Evolutionary conservation across 495 filamentous ascomycete species (phyloP).

Genomic region (Pyrenula massariospora): DNA sequence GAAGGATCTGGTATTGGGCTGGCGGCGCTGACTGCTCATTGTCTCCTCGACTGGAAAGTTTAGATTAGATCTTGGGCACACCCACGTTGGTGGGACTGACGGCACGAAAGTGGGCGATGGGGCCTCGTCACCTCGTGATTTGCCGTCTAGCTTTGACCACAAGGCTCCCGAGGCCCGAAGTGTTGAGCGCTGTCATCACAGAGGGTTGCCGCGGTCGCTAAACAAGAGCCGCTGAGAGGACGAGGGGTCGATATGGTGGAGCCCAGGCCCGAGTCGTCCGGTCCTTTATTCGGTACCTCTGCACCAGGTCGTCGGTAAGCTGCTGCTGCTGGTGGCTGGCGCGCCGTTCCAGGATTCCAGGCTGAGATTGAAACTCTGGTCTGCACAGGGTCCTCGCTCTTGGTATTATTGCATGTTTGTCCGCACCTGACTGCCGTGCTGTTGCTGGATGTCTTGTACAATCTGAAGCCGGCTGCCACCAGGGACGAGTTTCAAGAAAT

Average conservation of each 20-base stretch:
- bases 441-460: too few relatives aligned
- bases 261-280: neutral
- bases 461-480: neutral
- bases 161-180: neutral
- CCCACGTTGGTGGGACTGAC: neutral
- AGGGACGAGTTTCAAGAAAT: neutral
- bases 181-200: neutral
- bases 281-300: neutral
- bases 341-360: too few relatives aligned
- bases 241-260: neutral
- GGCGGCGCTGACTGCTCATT: neutral
- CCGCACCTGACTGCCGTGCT: too few relatives aligned
- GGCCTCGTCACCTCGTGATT: neutral
- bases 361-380: neutral
- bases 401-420: neutral
- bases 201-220: neutral
- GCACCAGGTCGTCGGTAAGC: neutral
- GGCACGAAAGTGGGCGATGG: neutral
- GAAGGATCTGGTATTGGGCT: neutral
- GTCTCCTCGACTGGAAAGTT: too few relatives aligned
- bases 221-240: neutral
- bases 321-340: too few relatives aligned
- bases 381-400: neutral
- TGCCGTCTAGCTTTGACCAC: neutral
- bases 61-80: neutral